phyloP scores from a whole-genome alignment of 2,329 filamentous ascomycete species.

The Trichoderma atrobrunneum region DNA sequence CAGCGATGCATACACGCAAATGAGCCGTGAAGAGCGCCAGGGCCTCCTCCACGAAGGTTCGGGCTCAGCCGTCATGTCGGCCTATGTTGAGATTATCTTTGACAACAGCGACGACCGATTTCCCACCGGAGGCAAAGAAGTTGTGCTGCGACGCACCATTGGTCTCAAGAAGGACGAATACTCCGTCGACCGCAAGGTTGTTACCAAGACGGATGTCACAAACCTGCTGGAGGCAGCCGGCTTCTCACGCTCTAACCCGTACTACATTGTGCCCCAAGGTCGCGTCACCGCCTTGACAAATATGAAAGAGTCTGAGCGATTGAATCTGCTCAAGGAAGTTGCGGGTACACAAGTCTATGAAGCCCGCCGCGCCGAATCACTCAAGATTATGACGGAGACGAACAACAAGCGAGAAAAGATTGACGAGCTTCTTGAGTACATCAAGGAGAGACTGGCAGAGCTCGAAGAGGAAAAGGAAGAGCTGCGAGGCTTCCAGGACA shows the following conservation, averaged over 20 bases:
- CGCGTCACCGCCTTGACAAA: slow-evolving; percentile 95
- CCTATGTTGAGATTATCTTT: slow-evolving; percentile 99
- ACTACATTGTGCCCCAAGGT: slow-evolving; percentile 98
- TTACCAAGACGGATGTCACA: slow-evolving; percentile 90
- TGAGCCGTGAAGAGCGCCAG: slow-evolving; percentile 93
- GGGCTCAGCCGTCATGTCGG: slow-evolving; percentile 95
- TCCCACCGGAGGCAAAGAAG: slow-evolving; percentile 85
- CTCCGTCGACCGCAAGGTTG: slow-evolving; percentile 93
- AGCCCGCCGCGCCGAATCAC: slow-evolving; percentile 80
- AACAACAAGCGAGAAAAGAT: slow-evolving; percentile 94
- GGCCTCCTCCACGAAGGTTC: slow-evolving; percentile 97
- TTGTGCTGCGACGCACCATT: slow-evolving; percentile 89
- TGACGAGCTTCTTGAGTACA: slow-evolving; percentile 85
- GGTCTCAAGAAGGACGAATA: slow-evolving; percentile 98
- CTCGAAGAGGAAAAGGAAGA: slow-evolving; percentile 98
- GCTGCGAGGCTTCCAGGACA: slow-evolving; percentile 87
- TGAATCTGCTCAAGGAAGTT: slow-evolving; percentile 94
- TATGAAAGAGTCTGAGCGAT: slow-evolving; percentile 92
- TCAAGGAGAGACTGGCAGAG: slow-evolving; percentile 83
- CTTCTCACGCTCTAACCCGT: slow-evolving; percentile 95
- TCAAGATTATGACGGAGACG: slow-evolving; percentile 96
- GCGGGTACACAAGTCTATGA: slow-evolving; percentile 97
- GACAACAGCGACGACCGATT: slow-evolving; percentile 97
- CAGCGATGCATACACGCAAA: slow-evolving; percentile 93
- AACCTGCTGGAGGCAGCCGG: slow-evolving; percentile 94